Evolutionary conservation across 495 filamentous ascomycete genomes (phyloP).

Genomic region (Chaetomidium leptoderma): DNA sequence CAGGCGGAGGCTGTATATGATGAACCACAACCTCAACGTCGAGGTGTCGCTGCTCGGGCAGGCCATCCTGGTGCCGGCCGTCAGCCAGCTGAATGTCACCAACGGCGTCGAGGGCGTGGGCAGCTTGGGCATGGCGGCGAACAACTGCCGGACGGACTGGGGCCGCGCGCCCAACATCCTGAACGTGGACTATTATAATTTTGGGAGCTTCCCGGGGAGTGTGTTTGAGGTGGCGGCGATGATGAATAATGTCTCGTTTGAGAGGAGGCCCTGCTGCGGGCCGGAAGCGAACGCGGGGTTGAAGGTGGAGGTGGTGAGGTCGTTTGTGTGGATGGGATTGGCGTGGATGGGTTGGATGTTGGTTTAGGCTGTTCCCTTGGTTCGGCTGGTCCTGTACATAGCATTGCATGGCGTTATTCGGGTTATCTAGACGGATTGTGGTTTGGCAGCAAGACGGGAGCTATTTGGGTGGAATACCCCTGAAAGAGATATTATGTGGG

Average conservation of each 20-base stretch:
- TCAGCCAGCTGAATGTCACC: slow-evolving; percentile 58
- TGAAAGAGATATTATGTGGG: not conserved
- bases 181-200: slow-evolving; percentile 85
- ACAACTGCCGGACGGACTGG: slow-evolving; percentile 66
- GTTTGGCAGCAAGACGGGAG: not conserved
- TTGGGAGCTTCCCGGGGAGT: slow-evolving; percentile 62
- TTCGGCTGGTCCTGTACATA: not conserved
- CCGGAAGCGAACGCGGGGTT: slow-evolving; percentile 25
- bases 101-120: slow-evolving; percentile 64
- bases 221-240: slow-evolving; percentile 87
- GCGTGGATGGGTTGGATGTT: slow-evolving; percentile 15
- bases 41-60: slow-evolving; percentile 59
- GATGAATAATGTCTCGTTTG: slow-evolving; percentile 82
- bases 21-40: slow-evolving; percentile 87
- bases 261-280: slow-evolving; percentile 68
- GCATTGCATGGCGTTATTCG: slow-evolving; percentile 16
- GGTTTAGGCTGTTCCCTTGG: not conserved
- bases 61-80: slow-evolving; percentile 71
- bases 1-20: slow-evolving; percentile 69
- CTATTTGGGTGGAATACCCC: not conserved
- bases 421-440: not conserved
- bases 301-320: slow-evolving; percentile 10
- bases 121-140: slow-evolving; percentile 65
- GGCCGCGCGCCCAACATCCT: slow-evolving; percentile 75
- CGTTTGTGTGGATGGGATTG: slow-evolving; percentile 14